Evolutionary conservation across 345 rosid species (phyloP).

Genomic region (Hibiscus mutabilis): DNA sequence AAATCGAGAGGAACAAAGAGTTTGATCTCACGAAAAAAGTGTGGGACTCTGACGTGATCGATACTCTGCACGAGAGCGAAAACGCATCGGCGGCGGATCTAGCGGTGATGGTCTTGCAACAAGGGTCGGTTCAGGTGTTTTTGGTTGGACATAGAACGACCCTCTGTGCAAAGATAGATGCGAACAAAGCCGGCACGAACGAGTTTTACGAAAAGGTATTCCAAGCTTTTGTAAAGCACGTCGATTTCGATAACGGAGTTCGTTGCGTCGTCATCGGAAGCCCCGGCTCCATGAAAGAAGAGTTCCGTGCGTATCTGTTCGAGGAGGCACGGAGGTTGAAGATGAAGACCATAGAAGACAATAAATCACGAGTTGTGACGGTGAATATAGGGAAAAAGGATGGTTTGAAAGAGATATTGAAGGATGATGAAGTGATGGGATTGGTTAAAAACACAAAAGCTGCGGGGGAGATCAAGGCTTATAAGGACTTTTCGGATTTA

Average conservation of each 20-base stretch:
- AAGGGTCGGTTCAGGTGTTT: background rate
- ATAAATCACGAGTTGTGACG: constrained; percentile 7
- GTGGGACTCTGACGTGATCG: constrained; percentile 1
- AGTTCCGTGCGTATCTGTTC: background rate
- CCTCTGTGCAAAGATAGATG: constrained; percentile 9
- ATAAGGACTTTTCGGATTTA: constrained; percentile 8
- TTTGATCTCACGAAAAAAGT: constrained; percentile 5
- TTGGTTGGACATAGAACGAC: constrained; percentile 9
- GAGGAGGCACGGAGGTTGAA: constrained; percentile 8
- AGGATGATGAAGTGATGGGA: background rate
- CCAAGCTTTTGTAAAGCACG: constrained; percentile 8
- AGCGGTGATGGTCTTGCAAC: constrained; percentile 12
- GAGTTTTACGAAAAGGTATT: constrained; percentile 3
- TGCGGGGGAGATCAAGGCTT: constrained; percentile 7
- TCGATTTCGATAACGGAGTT: constrained; percentile 4
- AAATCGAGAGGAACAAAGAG: constrained; percentile 6
- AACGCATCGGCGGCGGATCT: background rate
- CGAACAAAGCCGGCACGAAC: background rate
- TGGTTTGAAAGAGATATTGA: constrained; percentile 6
- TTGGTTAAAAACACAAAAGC: constrained; percentile 11
- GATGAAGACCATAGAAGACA: background rate
- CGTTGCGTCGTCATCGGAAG: constrained; percentile 10
- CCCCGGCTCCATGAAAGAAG: background rate
- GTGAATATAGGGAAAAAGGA: background rate
- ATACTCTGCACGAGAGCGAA: background rate